Percentiles rank a stretch among this genome's conserved stretches.
Evolutionary conservation across 495 filamentous ascomycete genomes (phyloP).

Genomic region (Margaritispora aquatica): DNA sequence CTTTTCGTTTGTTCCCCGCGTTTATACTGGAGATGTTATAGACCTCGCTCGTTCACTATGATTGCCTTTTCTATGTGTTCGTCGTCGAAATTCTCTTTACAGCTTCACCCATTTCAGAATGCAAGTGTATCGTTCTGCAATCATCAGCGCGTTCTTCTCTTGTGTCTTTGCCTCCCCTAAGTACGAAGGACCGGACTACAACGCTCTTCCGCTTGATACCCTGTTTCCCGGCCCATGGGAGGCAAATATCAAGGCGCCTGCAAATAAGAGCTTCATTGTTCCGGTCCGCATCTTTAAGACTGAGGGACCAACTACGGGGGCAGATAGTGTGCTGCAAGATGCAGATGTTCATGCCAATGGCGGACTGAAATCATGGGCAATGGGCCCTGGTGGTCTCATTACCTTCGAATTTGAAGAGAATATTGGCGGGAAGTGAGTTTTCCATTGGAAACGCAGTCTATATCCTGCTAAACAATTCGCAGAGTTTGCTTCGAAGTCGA

Average conservation of each 20-base stretch:
- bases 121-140: neutral
- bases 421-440: slow-evolving; percentile 30
- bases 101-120: neutral
- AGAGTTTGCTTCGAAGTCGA: slow-evolving; percentile 27
- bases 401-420: slow-evolving; percentile 35
- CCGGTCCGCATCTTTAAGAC: slow-evolving; percentile 17
- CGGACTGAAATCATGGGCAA: slow-evolving; percentile 19
- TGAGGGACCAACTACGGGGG: slow-evolving; percentile 14
- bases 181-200: slow-evolving; percentile 21
- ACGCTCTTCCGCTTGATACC: slow-evolving; percentile 23
- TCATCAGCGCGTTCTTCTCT: neutral
- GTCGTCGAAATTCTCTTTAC: too few species aligned
- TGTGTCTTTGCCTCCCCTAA: neutral
- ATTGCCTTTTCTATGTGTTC: too few species aligned
- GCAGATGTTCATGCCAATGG: neutral
- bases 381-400: slow-evolving; percentile 28
- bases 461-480: neutral
- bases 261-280: slow-evolving; percentile 26
- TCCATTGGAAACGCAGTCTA: neutral
- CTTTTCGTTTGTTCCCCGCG: neutral
- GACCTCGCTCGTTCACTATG: too few species aligned
- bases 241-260: slow-evolving; percentile 28
- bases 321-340: slow-evolving; percentile 10
- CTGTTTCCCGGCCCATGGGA: slow-evolving; percentile 33
- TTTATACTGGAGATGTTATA: neutral